These are phyloP conservation scores for Chrysoporthe austroafricana DNA, from an alignment of 2,329 filamentous ascomycete species.

Conservation along the genomic window DNA sequence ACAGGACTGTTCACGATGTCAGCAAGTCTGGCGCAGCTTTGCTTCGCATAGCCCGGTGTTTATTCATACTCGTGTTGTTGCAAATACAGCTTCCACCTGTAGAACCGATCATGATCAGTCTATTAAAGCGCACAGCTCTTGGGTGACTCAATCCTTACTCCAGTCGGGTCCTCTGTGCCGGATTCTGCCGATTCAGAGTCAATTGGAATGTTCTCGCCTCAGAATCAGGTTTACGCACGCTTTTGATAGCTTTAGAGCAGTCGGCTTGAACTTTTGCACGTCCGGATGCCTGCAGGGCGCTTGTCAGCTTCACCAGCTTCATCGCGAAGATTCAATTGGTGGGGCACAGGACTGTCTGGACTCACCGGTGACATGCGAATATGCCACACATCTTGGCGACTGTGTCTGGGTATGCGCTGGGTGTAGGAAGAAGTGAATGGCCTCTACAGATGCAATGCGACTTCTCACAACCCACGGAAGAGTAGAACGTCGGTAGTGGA, in stretches of 20 bases:
- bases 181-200: constrained; percentile 62
- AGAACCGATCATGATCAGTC: constrained; percentile 18
- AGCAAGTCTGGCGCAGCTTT: constrained; percentile 31
- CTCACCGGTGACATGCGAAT: constrained; percentile 90
- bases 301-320: constrained; percentile 26
- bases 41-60: no score
- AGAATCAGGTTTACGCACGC: constrained; percentile 64
- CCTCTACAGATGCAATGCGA: neutral
- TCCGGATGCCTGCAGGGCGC: constrained; percentile 71
- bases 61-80: constrained; percentile 82
- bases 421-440: neutral
- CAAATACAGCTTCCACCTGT: constrained; percentile 84
- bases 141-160: constrained; percentile 68
- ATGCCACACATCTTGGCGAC: constrained; percentile 81
- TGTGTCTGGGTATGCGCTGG: neutral
- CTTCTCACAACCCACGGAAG: neutral
- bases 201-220: constrained; percentile 37
- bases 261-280: constrained; percentile 95
- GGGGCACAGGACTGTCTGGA: constrained; percentile 39
- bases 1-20: constrained; percentile 68
- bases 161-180: constrained; percentile 98
- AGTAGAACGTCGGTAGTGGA: constrained; percentile 1
- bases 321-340: constrained; percentile 36
- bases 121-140: constrained; percentile 30
- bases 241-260: constrained; percentile 90